Conservation (phyloP, 2,329 filamentous ascomycete species). For the Colletotrichum sp. region DNA sequence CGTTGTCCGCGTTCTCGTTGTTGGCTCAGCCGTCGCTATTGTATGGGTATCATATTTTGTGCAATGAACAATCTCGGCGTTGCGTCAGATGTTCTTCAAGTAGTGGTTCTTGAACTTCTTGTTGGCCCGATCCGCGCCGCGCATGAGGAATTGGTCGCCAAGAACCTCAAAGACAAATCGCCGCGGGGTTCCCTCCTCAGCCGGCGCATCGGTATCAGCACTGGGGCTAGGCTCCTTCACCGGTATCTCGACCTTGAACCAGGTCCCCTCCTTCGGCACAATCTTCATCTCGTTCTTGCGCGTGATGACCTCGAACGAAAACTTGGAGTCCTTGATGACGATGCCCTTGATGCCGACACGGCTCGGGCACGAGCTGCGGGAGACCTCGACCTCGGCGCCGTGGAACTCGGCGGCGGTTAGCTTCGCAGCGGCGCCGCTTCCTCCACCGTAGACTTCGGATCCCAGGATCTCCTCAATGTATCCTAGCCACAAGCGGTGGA, state of each 20-base stretch:
- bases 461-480: slow-evolving; percentile 87
- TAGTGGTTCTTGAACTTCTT: slow-evolving; percentile 92
- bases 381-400: slow-evolving; percentile 82
- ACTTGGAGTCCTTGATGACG: slow-evolving; percentile 86
- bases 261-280: slow-evolving; percentile 88
- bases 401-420: slow-evolving; percentile 89
- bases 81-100: slow-evolving; percentile 70
- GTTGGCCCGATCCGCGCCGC: slow-evolving; percentile 84
- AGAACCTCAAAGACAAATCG: slow-evolving; percentile 82
- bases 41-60: neutral
- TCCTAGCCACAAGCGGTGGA: slow-evolving; percentile 80
- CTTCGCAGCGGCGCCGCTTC: slow-evolving; percentile 70
- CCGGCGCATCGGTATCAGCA: neutral
- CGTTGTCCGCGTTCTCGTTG: neutral
- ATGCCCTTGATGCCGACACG: slow-evolving; percentile 87
- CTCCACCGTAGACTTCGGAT: slow-evolving; percentile 59
- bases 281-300: slow-evolving; percentile 72
- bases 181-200: slow-evolving; percentile 25
- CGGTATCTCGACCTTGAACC: slow-evolving; percentile 80
- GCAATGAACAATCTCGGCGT: fast-evolving
- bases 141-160: slow-evolving; percentile 84
- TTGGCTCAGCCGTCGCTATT: neutral
- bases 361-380: slow-evolving; percentile 79
- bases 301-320: slow-evolving; percentile 85
- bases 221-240: slow-evolving; percentile 25